Evolutionary conservation across 345 rosid genomes (phyloP), one percentile per base, ranked within the genome.

Genomic region (Leavenworthia alabamica): DNA sequence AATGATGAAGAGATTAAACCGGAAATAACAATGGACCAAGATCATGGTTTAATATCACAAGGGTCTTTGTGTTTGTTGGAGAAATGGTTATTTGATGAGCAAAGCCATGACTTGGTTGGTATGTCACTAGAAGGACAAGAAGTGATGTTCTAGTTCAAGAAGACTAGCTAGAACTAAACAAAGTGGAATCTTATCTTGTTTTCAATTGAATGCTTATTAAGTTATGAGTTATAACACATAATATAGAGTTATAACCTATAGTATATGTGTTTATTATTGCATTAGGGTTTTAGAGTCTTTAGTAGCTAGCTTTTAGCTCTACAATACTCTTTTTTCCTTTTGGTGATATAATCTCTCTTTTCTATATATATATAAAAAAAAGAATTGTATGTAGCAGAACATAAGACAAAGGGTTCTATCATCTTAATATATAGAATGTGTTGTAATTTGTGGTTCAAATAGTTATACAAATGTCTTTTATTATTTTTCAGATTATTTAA

Each of bases 31-130:
- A 22, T 51, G 67, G 72, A 55, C 44, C 71, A 58, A 50, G 68
- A 66, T 27, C 46, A 23, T 43, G 71, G 71, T 50, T 44, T 72
- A 8, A 60, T 73, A 37, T 60, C 58, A 9, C 79, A 79, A 37
- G 82, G 75, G 39, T 81, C 90, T 10, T 66, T 86, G 31, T 62
- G 72, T 11, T 56, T 83, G 68, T 78, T 86, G 36, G 94, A 83
- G 82, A 83, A 83, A 60, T 86, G 94, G 94, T 77, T 83, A 27
- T 75, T 82, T 66, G 94, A 86, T 31, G 94, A 86, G 32, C 44
- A 54, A 36, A 54, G n/a, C 59, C 59, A 35, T 19, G 81, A 80
- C 35, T 67, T 80, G 51, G 47, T 76, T 52, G 70, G 64, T 70
- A 57, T 79, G 74, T 33, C 85, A 8, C 54, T 79, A 56, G 80